Base-by-base conservation (phyloP, 805 yeast species). In the Lipomyces starkeyi region DNA sequence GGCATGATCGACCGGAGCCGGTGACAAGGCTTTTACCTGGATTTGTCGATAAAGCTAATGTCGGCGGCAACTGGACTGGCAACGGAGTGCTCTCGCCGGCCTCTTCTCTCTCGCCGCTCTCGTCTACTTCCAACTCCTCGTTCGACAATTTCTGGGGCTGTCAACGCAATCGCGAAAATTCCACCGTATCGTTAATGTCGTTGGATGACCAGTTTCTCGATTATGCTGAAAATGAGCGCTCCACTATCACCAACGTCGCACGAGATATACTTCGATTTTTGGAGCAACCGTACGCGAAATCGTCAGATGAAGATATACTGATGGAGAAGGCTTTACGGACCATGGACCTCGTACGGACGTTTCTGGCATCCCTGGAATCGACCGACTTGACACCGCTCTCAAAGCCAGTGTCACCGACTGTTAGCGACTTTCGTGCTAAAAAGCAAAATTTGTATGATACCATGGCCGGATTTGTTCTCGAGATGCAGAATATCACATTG, bases 401-500 rank as follows among this genome's bases (percentile, higher is more conserved):
- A 25, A 61, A 49, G 14, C 73, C 72, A 13, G 27, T 29, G 25
- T 70, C 73, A 17, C 69, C 72, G 17, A 62, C 72, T 2, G 59
- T 69, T 2, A 40, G 53, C 56, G 96, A 91, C 61, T 92, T 90
- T 75, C 85, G 88, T 74, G 89, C 88, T 69, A 80, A 85, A 59
- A 93, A 92, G 73, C 97, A 92, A 76, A 83, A 84, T 8, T 76
- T 91, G 32, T 93, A 91, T 76, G 73, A 70, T 25, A 57, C 65
- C 6, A 86, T 89, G 40, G 80, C 87, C 2, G 83, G 83, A 35
- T 81, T 90, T 5, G 81, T 91, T 11, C 84, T 91, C 83, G 86
- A 88, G 59, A 83, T 90, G 0, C 97, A 91, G 75, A 82, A 87
- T 13, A 78, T 91, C 11, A 89, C 95, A 0, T 78, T 90, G 14